These are phyloP conservation scores for Pichia eremophila DNA, from an alignment of 805 yeast genomes.

Conservation along the genomic window DNA sequence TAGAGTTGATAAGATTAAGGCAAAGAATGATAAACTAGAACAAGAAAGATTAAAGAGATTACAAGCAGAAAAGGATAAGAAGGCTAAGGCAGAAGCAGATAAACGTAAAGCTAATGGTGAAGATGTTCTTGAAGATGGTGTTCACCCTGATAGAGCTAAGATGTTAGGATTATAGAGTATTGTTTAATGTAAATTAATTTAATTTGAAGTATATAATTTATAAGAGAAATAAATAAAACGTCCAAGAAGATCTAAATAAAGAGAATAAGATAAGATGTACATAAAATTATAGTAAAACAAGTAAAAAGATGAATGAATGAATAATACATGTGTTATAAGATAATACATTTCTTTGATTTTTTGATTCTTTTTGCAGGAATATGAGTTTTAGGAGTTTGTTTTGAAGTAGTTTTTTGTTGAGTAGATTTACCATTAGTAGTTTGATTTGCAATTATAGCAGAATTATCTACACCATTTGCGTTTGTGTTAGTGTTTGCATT, in stretches of 20 bases:
- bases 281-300: no score
- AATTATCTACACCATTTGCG: background rate
- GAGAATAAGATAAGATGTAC: no score
- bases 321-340: constrained; percentile 24
- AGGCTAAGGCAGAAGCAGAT: constrained; percentile 26
- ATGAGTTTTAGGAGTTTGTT: constrained; percentile 8
- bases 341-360: constrained; percentile 41
- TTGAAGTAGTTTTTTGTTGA: background rate
- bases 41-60: constrained; percentile 60
- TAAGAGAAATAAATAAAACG: background rate
- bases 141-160: constrained; percentile 64
- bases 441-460: background rate
- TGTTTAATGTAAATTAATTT: no score
- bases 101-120: background rate
- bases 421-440: background rate
- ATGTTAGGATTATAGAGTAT: constrained; percentile 22
- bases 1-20: constrained; percentile 60
- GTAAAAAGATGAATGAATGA: background rate
- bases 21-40: constrained; percentile 67
- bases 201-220: background rate
- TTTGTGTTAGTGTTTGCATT: background rate
- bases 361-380: constrained; percentile 20
- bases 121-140: constrained; percentile 23
- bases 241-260: no score
- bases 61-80: constrained; percentile 33